These are phyloP conservation scores for Solanum phureja DNA, from an alignment of 257 asterid genomes.

Conservation along the genomic window DNA sequence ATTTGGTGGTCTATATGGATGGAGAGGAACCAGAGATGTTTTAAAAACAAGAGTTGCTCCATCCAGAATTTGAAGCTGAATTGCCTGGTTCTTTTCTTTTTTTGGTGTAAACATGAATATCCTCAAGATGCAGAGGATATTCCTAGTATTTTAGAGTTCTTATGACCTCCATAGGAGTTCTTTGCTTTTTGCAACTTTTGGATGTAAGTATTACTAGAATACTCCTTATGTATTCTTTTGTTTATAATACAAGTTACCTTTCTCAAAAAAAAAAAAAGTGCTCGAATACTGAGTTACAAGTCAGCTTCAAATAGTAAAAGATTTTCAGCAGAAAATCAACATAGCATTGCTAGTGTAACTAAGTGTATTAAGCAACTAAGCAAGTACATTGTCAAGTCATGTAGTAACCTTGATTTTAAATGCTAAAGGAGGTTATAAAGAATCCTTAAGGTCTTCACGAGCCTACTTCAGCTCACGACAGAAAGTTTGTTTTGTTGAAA, in stretches of 20 bases:
- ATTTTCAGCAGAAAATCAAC: background rate
- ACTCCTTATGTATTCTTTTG: too few species aligned
- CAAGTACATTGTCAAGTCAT: background rate
- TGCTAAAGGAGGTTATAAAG: background rate
- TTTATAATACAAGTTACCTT: background rate
- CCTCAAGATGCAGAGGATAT: too few species aligned
- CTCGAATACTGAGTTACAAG: background rate
- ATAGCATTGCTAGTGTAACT: background rate
- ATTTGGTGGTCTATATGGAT: too few species aligned
- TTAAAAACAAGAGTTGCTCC: too few species aligned
- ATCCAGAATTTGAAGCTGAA: too few species aligned
- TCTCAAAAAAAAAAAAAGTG: background rate
- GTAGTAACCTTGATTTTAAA: background rate
- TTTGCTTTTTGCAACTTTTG: too few species aligned
- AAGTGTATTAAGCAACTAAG: background rate
- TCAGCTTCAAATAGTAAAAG: background rate
- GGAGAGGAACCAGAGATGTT: too few species aligned
- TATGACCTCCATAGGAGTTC: too few species aligned
- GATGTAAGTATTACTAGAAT: too few species aligned
- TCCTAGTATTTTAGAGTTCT: too few species aligned
- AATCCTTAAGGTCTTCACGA: background rate
- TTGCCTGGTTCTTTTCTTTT: too few species aligned
- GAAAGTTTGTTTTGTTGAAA: background rate
- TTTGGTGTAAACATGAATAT: too few species aligned
- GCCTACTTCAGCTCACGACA: background rate